Evolutionary conservation across 768 basidiomycete species (phyloP).

Genomic region (Exidia glandulosa): DNA sequence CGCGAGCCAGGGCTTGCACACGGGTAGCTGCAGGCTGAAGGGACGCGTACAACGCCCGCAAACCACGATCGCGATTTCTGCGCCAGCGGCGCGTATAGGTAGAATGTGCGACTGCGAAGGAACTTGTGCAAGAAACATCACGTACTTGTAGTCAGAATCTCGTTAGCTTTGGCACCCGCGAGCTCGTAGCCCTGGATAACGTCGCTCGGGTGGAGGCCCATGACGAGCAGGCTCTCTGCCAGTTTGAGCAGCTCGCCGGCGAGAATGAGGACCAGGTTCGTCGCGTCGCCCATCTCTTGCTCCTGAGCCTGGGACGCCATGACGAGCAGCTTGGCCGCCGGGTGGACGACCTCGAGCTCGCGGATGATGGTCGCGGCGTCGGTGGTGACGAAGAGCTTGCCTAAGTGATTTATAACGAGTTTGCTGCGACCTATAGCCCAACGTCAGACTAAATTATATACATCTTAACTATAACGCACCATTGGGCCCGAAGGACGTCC

Average conservation of each 20-base stretch:
- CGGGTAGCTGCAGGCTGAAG: no score
- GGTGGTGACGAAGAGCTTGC: slow-evolving; percentile 90
- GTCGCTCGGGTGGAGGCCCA: slow-evolving; percentile 97
- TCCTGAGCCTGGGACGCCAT: slow-evolving; percentile 98
- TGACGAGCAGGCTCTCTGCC: slow-evolving; percentile 82
- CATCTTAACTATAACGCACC: slow-evolving; percentile 39
- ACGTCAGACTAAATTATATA: background rate
- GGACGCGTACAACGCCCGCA: no score
- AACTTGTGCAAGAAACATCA: background rate
- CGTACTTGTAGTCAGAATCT: background rate
- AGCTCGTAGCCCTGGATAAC: slow-evolving; percentile 93
- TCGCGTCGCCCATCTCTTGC: slow-evolving; percentile 92
- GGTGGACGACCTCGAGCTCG: slow-evolving; percentile 97
- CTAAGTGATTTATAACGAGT: slow-evolving; percentile 94
- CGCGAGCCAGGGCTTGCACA: no score
- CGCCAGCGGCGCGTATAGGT: no score
- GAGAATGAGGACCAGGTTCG: slow-evolving; percentile 89
- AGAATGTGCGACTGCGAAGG: background rate
- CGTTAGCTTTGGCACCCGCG: slow-evolving; percentile 59
- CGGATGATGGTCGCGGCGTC: slow-evolving; percentile 98
- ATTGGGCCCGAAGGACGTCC: slow-evolving; percentile 94
- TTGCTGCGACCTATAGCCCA: slow-evolving; percentile 74
- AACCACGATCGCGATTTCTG: no score
- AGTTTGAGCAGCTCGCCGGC: slow-evolving; percentile 92
- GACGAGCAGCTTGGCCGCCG: slow-evolving; percentile 96